A percentile compares a stretch with the other conserved stretches of the same genome.
These are phyloP conservation scores for Myriosclerotinia scirpicola DNA, from an alignment of 2,329 filamentous ascomycete genomes.

Conservation along the genomic window DNA sequence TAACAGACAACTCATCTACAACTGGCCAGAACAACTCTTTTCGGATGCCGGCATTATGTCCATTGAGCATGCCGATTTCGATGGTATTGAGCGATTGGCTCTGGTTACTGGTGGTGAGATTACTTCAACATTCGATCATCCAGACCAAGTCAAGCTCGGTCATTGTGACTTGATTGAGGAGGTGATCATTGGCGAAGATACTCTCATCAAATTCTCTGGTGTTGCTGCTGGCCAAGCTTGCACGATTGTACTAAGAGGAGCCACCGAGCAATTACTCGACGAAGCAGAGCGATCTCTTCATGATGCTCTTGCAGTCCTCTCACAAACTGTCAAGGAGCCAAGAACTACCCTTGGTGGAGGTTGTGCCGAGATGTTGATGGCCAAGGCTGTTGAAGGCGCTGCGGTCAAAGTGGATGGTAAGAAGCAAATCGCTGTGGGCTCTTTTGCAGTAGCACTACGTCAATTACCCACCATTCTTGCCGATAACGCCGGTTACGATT, in stretches of 20 bases:
- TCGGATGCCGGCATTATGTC: constrained; percentile 97
- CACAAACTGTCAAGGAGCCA: constrained; percentile 93
- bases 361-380: constrained; percentile 98
- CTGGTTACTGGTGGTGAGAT: constrained; percentile 97
- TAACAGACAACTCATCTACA: constrained; percentile 98
- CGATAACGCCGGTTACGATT: constrained; percentile 96
- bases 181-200: constrained; percentile 97
- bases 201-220: constrained; percentile 94
- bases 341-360: constrained; percentile 92
- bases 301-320: constrained; percentile 92
- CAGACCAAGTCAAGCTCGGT: constrained; percentile 93
- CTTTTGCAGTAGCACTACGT: constrained; percentile 84
- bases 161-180: constrained; percentile 96
- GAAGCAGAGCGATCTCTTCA: constrained; percentile 95
- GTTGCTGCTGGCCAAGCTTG: constrained; percentile 92
- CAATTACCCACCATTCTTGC: constrained; percentile 96
- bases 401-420: constrained; percentile 95
- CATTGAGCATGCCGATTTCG: constrained; percentile 98
- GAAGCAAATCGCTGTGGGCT: constrained; percentile 88
- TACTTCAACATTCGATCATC: constrained; percentile 95
- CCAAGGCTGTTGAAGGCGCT: constrained; percentile 91
- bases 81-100: constrained; percentile 92
- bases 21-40: constrained; percentile 99
- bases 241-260: constrained; percentile 93
- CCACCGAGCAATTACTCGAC: constrained; percentile 94